These are phyloP conservation scores for Priceomyces medius DNA, from an alignment of 805 yeast species.

Conservation along the genomic window DNA sequence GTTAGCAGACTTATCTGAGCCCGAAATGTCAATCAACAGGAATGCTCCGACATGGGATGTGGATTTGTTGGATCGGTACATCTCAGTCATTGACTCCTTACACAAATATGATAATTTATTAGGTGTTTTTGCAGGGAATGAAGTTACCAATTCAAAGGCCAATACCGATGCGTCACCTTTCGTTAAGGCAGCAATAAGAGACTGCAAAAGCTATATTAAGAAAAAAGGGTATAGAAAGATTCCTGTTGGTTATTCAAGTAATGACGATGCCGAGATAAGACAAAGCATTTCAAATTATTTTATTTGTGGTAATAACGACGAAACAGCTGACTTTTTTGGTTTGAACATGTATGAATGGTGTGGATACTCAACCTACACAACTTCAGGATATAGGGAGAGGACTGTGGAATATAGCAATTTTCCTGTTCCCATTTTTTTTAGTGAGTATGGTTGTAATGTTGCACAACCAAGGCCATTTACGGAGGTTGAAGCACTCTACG, in stretches of 20 bases:
- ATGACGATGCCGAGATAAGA: slow-evolving; percentile 35
- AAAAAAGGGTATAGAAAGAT: slow-evolving; percentile 27
- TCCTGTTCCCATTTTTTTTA: slow-evolving; percentile 38
- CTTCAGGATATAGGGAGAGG: slow-evolving; percentile 38
- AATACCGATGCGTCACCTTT: slow-evolving; percentile 32
- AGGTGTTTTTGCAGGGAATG: slow-evolving; percentile 44
- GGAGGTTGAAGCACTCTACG: slow-evolving; percentile 36
- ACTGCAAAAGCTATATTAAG: slow-evolving; percentile 27
- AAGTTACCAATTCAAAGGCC: slow-evolving; percentile 30
- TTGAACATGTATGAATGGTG: slow-evolving; percentile 44
- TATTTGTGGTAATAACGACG: slow-evolving; percentile 24
- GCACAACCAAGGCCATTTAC: slow-evolving; percentile 39
- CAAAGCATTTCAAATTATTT: slow-evolving; percentile 28
- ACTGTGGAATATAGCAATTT: slow-evolving; percentile 27
- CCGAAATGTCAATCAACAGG: slow-evolving; percentile 32
- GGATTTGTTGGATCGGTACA: slow-evolving; percentile 28
- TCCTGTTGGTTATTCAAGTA: slow-evolving; percentile 43
- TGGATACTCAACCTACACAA: slow-evolving; percentile 35
- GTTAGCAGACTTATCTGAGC: slow-evolving; percentile 37
- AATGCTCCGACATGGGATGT: slow-evolving; percentile 35
- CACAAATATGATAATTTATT: slow-evolving; percentile 30
- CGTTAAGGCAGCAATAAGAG: slow-evolving; percentile 38
- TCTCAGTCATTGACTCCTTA: slow-evolving; percentile 33
- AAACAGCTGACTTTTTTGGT: slow-evolving; percentile 33
- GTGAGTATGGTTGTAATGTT: slow-evolving; percentile 40